phyloP scores from a whole-genome alignment of 208 protist species.

The Trypanosoma boissoni region DNA sequence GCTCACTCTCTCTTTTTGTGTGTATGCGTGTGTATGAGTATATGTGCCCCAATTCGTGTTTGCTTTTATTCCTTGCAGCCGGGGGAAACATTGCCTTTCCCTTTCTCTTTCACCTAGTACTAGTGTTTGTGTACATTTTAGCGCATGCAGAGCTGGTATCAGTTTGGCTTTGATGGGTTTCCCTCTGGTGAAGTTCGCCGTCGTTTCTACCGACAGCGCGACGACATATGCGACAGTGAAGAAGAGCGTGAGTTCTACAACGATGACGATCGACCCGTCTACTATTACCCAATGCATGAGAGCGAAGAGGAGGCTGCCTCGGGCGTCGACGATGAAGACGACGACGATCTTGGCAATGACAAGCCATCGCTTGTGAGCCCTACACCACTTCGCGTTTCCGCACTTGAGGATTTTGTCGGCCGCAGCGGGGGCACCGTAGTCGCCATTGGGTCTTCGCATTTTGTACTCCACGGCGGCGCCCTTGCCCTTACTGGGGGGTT shows the following conservation, averaged over 20 bases:
- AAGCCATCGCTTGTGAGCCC: conserved; percentile 3
- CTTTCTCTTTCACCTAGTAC: conserved; percentile 7
- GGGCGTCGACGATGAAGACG: conserved; percentile 7
- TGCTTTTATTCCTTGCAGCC: not conserved
- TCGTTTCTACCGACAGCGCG: conserved; percentile 83
- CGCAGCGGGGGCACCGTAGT: conserved; percentile 11
- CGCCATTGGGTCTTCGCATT: conserved; percentile 2
- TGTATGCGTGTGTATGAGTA: not conserved
- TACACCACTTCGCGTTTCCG: conserved; percentile 18
- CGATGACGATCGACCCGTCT: conserved; percentile 57
- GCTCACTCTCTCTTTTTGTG: not conserved
- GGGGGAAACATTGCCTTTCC: too few species aligned
- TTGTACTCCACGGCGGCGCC: conserved; percentile 21
- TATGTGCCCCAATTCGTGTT: not conserved
- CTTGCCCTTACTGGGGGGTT: conserved; percentile 11
- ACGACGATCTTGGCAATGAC: not conserved
- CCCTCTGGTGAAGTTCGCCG: conserved; percentile 64
- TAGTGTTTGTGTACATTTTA: too few species aligned
- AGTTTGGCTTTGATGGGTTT: conserved; percentile 83
- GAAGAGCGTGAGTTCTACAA: conserved; percentile 68
- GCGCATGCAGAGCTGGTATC: conserved; percentile 77
- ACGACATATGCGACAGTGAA: conserved; percentile 83
- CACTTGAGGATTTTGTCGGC: conserved; percentile 14
- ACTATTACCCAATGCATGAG: conserved; percentile 55
- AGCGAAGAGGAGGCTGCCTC: conserved; percentile 37